Evolutionary conservation across 2,329 filamentous ascomycete genomes (phyloP).

Genomic region (Akanthomyces uredinophilus): DNA sequence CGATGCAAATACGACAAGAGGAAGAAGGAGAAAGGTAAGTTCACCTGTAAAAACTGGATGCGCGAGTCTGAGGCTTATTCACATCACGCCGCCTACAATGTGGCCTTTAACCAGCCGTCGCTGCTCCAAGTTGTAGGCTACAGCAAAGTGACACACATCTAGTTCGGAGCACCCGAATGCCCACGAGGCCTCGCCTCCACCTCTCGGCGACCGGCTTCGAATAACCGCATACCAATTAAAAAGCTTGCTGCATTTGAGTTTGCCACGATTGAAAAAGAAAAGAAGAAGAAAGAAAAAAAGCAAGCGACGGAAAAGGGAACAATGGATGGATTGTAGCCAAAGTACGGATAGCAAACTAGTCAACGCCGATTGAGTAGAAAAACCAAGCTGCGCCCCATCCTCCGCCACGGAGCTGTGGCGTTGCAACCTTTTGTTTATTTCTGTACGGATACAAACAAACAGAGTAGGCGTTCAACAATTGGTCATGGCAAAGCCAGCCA

Average conservation of each 20-base stretch:
- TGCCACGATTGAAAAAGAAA: not conserved
- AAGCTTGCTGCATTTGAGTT: not conserved
- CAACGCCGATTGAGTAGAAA: no score
- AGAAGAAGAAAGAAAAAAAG: no score
- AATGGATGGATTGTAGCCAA: no score
- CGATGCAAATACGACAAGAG: not conserved
- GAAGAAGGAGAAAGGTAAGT: not conserved
- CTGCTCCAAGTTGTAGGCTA: not conserved
- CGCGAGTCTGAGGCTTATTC: not conserved
- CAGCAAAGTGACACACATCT: not conserved
- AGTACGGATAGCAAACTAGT: no score
- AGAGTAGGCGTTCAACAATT: not conserved
- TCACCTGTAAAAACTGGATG: not conserved
- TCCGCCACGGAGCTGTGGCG: no score
- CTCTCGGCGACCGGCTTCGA: not conserved
- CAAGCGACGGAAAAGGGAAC: not conserved
- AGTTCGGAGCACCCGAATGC: not conserved
- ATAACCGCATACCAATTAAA: not conserved
- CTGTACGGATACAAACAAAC: no score
- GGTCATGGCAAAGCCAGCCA: not conserved
- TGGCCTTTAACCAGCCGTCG: not conserved
- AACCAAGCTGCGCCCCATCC: no score
- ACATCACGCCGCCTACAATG: no score
- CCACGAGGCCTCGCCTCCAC: not conserved
- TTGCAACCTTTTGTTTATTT: not conserved